Percentiles rank a stretch among this genome's conserved stretches.
Evolutionary conservation across 192 early-diverging fungal genomes (phyloP).

Genomic region (Chytriomyces sp.): DNA sequence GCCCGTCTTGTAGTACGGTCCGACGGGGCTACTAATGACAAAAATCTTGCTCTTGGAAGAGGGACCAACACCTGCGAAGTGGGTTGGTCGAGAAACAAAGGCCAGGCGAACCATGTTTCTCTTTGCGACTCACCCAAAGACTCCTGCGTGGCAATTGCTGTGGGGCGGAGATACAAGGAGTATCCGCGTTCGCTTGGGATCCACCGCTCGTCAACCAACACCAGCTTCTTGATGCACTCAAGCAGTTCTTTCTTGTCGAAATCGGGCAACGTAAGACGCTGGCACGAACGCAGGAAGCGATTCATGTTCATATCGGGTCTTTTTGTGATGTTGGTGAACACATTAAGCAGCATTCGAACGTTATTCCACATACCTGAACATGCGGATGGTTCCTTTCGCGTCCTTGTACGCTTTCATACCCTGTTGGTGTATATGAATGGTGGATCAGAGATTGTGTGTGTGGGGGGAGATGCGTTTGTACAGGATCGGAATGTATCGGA

Average conservation of each 20-base stretch:
- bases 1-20: slow-evolving; percentile 95
- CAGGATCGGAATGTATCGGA: too few relatives aligned
- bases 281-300: slow-evolving; percentile 76
- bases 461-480: too few relatives aligned
- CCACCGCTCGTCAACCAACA: slow-evolving; percentile 83
- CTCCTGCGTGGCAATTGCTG: slow-evolving; percentile 88
- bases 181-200: slow-evolving; percentile 90
- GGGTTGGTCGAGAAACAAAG: slow-evolving; percentile 1
- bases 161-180: slow-evolving; percentile 91
- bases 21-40: slow-evolving; percentile 88
- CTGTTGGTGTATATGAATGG: too few relatives aligned
- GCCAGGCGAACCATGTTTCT: neutral
- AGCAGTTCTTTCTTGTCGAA: slow-evolving; percentile 80
- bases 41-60: slow-evolving; percentile 80
- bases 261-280: slow-evolving; percentile 78
- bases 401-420: slow-evolving; percentile 71
- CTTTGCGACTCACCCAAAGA: slow-evolving; percentile 36
- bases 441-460: too few relatives aligned
- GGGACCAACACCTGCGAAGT: slow-evolving; percentile 74
- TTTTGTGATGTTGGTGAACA: too few relatives aligned
- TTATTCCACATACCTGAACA: too few relatives aligned
- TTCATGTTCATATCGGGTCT: slow-evolving; percentile 98
- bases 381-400: slow-evolving; percentile 77
- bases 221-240: slow-evolving; percentile 80
- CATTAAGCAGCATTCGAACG: too few relatives aligned